phyloP scores from a whole-genome alignment of 2,329 filamentous ascomycete genomes.

The Fusarium secorum region DNA sequence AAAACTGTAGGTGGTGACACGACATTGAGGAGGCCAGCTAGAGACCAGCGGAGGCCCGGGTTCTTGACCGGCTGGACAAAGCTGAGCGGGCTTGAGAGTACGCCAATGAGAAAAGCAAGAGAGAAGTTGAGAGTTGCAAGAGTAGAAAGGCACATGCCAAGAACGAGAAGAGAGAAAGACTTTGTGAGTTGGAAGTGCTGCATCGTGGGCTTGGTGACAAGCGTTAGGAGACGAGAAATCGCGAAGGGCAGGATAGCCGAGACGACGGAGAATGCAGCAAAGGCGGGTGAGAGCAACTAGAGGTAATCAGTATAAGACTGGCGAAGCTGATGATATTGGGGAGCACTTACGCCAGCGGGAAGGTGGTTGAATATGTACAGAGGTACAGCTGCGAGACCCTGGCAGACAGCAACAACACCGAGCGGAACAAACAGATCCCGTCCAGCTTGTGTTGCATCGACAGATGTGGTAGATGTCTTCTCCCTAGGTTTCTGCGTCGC shows the following conservation, averaged over 20 bases:
- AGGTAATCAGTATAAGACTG: constrained; percentile 1
- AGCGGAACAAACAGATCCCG: constrained; percentile 77
- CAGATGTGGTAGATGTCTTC: constrained; percentile 44
- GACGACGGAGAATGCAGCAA: constrained; percentile 63
- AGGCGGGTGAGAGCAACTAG: constrained; percentile 67
- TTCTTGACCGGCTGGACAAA: constrained; percentile 67
- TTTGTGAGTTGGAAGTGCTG: constrained; percentile 84
- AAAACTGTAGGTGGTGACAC: constrained; percentile 69
- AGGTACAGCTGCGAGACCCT: constrained; percentile 80
- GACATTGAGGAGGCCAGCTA: constrained; percentile 62
- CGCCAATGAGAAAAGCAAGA: constrained; percentile 82
- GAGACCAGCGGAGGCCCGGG: constrained; percentile 51
- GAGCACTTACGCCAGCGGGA: constrained; percentile 65
- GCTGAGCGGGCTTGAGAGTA: constrained; percentile 80
- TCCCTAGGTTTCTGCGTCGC: constrained; percentile 41
- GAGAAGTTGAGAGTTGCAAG: constrained; percentile 97
- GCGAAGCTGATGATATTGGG: background rate
- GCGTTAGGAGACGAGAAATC: constrained; percentile 63
- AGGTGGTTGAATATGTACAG: constrained; percentile 87
- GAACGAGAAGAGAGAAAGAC: constrained; percentile 88
- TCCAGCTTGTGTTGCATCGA: constrained; percentile 50
- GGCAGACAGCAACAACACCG: constrained; percentile 73
- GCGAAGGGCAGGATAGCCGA: constrained; percentile 65
- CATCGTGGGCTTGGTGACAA: constrained; percentile 60
- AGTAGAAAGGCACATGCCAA: constrained; percentile 90